These are phyloP conservation scores for Trichoderma sp. DNA, from an alignment of 2,329 filamentous ascomycete species.

Conservation along the genomic window DNA sequence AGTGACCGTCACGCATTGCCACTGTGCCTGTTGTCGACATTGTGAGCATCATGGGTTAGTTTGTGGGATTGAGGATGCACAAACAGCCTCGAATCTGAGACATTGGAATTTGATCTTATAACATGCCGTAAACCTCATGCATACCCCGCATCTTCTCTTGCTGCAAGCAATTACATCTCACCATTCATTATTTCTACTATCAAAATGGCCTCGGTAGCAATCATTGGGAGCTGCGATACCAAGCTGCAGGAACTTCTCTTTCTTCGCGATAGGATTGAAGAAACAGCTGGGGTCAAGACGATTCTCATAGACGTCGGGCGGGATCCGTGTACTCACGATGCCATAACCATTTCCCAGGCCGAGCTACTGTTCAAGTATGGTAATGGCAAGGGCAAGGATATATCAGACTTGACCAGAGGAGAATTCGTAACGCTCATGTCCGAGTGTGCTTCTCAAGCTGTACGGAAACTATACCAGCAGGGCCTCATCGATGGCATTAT, in stretches of 20 bases:
- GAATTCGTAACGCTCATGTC: constrained; percentile 61
- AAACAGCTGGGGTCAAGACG: constrained; percentile 24
- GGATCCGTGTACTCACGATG: constrained; percentile 40
- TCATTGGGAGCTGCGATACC: constrained; percentile 66
- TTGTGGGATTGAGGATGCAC: neutral
- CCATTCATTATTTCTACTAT: neutral
- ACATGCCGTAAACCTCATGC: neutral
- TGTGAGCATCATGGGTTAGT: neutral
- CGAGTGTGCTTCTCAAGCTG: constrained; percentile 44
- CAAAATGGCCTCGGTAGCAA: constrained; percentile 44
- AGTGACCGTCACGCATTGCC: neutral
- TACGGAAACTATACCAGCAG: constrained; percentile 42
- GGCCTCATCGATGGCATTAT: constrained; percentile 56
- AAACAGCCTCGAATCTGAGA: neutral
- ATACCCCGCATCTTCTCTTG: constrained; percentile 15
- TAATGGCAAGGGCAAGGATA: constrained; percentile 32
- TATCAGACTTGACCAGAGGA: constrained; percentile 48
- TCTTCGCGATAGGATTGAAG: constrained; percentile 49
- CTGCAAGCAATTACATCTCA: neutral
- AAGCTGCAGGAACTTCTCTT: constrained; percentile 62
- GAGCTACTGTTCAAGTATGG: constrained; percentile 41
- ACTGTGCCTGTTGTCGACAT: neutral
- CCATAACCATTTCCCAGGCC: constrained; percentile 49
- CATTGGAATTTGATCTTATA: neutral
- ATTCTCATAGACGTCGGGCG: constrained; percentile 50